Evolutionary conservation across 257 asterid species (phyloP).

Genomic region (Asclepias syriaca): DNA sequence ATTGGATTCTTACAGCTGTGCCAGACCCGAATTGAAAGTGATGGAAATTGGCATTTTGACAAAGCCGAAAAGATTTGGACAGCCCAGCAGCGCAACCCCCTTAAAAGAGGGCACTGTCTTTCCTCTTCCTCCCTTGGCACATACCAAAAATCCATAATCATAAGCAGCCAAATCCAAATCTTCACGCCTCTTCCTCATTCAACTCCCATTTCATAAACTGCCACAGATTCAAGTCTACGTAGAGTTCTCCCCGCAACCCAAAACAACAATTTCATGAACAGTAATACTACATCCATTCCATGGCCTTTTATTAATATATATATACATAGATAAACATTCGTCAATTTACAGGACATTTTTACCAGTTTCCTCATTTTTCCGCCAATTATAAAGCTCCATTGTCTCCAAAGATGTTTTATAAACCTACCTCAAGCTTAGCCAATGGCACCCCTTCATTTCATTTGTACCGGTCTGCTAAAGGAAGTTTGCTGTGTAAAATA

Average conservation of each 20-base stretch:
- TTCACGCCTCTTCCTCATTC: conserved; percentile 1
- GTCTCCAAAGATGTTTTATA: neutral
- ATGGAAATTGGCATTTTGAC: neutral
- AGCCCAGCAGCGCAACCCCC: conserved; percentile 5
- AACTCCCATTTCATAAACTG: neutral
- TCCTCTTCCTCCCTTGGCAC: neutral
- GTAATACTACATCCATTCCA: neutral
- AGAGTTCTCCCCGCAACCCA: neutral
- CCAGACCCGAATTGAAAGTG: neutral
- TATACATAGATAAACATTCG: no score
- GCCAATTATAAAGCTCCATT: neutral
- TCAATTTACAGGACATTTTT: neutral
- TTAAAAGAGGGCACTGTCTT: conserved; percentile 15
- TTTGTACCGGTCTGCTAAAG: neutral
- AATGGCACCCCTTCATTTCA: no score
- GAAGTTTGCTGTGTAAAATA: neutral
- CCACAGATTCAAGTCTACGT: neutral
- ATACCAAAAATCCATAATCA: conserved; percentile 7
- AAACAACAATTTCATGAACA: neutral
- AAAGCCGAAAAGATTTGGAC: neutral
- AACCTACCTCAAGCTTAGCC: no score
- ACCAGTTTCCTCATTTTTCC: neutral
- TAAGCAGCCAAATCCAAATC: conserved; percentile 6
- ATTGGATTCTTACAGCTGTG: conserved; percentile 18
- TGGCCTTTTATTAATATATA: neutral